These are phyloP conservation scores for Naegleria lovaniensis DNA, from an alignment of 208 protist species.

Conservation along the genomic window DNA sequence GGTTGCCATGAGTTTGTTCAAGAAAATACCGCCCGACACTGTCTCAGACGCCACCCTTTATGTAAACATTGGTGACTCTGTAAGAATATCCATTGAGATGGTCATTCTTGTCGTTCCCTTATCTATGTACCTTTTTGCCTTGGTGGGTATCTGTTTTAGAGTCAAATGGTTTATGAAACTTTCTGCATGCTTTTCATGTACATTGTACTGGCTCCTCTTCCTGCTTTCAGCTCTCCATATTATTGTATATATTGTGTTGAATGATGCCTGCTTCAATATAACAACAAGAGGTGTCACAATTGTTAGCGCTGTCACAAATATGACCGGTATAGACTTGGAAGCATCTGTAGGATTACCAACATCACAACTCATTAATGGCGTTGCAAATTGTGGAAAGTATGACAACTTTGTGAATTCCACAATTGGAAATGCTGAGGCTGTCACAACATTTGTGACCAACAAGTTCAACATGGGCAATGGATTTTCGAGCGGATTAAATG, in stretches of 20 bases:
- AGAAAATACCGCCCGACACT: too few species aligned
- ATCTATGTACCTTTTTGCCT: neutral
- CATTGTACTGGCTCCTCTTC: neutral
- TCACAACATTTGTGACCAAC: neutral
- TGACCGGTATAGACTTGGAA: neutral
- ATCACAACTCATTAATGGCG: neutral
- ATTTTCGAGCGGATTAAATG: neutral
- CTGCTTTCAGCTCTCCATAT: neutral
- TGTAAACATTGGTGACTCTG: neutral
- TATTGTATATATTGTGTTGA: neutral
- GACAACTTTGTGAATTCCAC: neutral
- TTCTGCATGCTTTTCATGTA: neutral
- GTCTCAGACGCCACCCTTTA: neutral
- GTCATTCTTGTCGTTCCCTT: neutral
- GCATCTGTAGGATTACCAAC: neutral
- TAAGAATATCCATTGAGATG: neutral
- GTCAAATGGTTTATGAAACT: neutral
- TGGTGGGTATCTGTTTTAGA: neutral
- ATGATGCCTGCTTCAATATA: neutral
- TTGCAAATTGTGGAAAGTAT: neutral
- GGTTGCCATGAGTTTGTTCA: too few species aligned
- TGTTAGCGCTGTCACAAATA: neutral
- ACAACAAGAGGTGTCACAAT: neutral
- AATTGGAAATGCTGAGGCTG: neutral
- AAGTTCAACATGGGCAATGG: neutral